Base-by-base conservation (phyloP, 1,284 basidiomycete species). In the Microbotryum intermedium region DNA sequence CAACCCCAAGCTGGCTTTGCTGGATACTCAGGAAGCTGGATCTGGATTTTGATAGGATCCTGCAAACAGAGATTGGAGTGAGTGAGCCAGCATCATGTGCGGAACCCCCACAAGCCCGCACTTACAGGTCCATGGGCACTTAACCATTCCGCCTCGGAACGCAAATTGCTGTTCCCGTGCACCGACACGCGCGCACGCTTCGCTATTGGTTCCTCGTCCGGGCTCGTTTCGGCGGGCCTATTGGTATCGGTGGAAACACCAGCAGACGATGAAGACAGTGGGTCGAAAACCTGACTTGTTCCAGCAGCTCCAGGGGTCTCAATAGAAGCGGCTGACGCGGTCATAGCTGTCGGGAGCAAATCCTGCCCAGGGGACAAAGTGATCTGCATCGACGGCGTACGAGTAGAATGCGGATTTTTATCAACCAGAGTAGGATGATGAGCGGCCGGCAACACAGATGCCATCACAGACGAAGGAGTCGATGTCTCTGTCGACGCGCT, bases 1-100 rank as follows among this genome's bases (percentile, higher is more conserved):
- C 95, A 80, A 71, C 91, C 90, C 88, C 87, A 93, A 75, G 93
- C 90, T 0, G 90, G 85, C 74, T 87, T 89, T 43, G 85, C 83
- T 2, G 84, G 75, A 71, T 91, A 85, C 49, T 67, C 60, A 2
- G 92, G 90, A 60, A 97, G 79, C 73, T 92, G 88, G 6, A 95
- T 80, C 45, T 81, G 79, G 30, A 97, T 79, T 13, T 85, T 84
- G 70, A 95, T 88, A 10, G 91, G 86, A 68, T 91, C 85, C 83
- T 85, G 55, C 5, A 13, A 53, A 23, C 21, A 9, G 29, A 65
- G 6, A 64, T 64, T 50, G 54, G 52, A 46, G 46, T 21, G 8
- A 51, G n/a, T 51, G n/a, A 51, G 28, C 10, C 50, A 34, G 23
- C n/a, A 26, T 20, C 28, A 51, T 9, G 5, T 11, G 28, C 11